Percentiles rank a stretch among this genome's conserved stretches.
Conservation (phyloP, 2,329 filamentous ascomycete genomes). For the Byssoonygena ceratinophila region DNA sequence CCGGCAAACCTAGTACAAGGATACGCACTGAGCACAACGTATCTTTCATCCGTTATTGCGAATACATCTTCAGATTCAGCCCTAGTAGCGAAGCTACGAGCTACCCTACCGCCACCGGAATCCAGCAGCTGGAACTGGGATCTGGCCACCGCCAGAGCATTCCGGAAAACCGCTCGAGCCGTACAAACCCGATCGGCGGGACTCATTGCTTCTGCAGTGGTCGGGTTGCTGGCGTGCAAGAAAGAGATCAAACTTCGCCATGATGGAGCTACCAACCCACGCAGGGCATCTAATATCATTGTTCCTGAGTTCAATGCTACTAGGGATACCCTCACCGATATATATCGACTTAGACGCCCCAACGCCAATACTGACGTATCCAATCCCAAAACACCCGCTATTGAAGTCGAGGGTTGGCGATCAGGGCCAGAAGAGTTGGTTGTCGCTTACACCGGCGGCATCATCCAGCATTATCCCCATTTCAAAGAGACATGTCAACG, state of each 20-base stretch:
- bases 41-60: slow-evolving; percentile 59
- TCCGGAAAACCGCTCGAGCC: slow-evolving; percentile 57
- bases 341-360: slow-evolving; percentile 8
- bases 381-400: neutral
- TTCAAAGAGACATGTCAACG: slow-evolving; percentile 56
- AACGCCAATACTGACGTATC: neutral
- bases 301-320: slow-evolving; percentile 16
- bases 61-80: slow-evolving; percentile 40
- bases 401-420: slow-evolving; percentile 27
- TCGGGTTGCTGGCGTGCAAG: slow-evolving; percentile 59
- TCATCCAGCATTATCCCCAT: slow-evolving; percentile 61
- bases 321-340: slow-evolving; percentile 20
- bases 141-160: slow-evolving; percentile 45
- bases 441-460: slow-evolving; percentile 65
- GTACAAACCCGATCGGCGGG: slow-evolving; percentile 64
- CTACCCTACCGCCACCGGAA: slow-evolving; percentile 45
- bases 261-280: slow-evolving; percentile 31
- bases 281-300: slow-evolving; percentile 17
- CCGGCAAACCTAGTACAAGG: slow-evolving; percentile 47
- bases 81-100: slow-evolving; percentile 38
- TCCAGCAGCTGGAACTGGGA: slow-evolving; percentile 52
- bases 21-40: slow-evolving; percentile 60
- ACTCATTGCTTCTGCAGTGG: slow-evolving; percentile 60
- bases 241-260: slow-evolving; percentile 49
- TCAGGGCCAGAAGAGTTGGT: slow-evolving; percentile 51